A percentile compares a stretch with the other conserved stretches of the same genome.
phyloP scores from a whole-genome alignment of 306 rosid species.

The Fagus sylvatica region DNA sequence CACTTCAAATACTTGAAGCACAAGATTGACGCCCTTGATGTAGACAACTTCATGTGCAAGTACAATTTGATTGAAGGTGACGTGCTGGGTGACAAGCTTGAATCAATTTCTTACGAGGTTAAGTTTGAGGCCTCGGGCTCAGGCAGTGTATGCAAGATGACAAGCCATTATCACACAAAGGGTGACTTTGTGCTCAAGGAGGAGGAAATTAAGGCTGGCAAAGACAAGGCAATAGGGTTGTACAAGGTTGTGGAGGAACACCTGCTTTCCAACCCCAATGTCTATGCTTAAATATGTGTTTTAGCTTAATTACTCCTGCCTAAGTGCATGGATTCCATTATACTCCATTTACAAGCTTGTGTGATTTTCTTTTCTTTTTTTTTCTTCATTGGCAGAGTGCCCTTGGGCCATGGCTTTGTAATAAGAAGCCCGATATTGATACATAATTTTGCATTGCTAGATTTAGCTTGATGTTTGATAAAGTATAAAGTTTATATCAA shows the following conservation, averaged over 20 bases:
- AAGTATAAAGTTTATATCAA: too few species aligned
- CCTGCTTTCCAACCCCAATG: neutral
- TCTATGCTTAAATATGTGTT: neutral
- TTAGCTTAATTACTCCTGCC: too few species aligned
- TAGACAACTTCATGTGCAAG: slow-evolving; percentile 22
- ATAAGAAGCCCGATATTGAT: too few species aligned
- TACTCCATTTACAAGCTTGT: too few species aligned
- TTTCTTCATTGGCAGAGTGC: too few species aligned
- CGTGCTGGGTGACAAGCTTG: slow-evolving; percentile 23
- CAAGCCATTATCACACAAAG: slow-evolving; percentile 5
- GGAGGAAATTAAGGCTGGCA: neutral
- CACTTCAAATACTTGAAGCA: slow-evolving; percentile 33
- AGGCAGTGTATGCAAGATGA: neutral
- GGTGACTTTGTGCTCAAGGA: slow-evolving; percentile 3
- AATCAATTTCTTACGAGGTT: slow-evolving; percentile 17
- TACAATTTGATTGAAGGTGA: slow-evolving; percentile 37
- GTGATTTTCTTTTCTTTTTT: too few species aligned
- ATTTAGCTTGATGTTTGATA: too few species aligned
- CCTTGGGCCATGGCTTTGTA: too few species aligned
- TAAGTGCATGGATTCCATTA: too few species aligned
- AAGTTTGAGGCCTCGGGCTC: neutral
- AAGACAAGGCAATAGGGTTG: neutral
- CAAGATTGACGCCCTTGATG: slow-evolving; percentile 33
- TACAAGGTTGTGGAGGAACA: neutral
- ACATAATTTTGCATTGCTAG: too few species aligned